These are phyloP conservation scores for Lepidium aucheri DNA, from an alignment of 345 rosid genomes.

Conservation along the genomic window DNA sequence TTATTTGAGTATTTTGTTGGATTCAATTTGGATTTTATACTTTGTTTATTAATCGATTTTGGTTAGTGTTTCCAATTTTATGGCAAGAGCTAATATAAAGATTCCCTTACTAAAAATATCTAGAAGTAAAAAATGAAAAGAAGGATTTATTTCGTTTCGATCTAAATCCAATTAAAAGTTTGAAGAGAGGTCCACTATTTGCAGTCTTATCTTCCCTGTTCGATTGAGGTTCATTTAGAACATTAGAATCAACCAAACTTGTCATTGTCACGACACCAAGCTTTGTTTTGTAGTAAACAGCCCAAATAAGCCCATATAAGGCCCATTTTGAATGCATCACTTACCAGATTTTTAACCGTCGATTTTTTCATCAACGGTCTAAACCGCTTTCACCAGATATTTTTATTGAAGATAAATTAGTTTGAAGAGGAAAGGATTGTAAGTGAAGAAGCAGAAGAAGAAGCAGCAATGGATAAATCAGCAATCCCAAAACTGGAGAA, in stretches of 20 bases:
- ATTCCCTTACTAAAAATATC: neutral
- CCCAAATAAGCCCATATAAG: neutral
- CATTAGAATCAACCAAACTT: conserved; percentile 5
- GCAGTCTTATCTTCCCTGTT: conserved; percentile 20
- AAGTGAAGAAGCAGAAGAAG: neutral
- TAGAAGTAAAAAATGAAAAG: neutral
- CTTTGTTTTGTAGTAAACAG: conserved; percentile 14
- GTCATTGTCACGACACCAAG: neutral
- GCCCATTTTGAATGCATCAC: neutral
- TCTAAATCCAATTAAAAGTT: neutral
- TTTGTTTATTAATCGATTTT: no score
- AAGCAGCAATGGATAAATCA: conserved; percentile 14
- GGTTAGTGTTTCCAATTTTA: no score
- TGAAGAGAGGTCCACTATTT: conserved; percentile 7
- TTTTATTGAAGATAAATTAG: neutral
- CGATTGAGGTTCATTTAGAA: conserved; percentile 13
- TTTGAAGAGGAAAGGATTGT: neutral
- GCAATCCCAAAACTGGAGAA: conserved; percentile 15
- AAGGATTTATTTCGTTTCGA: neutral
- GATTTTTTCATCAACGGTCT: conserved; percentile 15
- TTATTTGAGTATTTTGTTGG: no score
- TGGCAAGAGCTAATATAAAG: no score
- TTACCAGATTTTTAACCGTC: conserved; percentile 11
- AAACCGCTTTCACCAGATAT: neutral
- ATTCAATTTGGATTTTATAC: no score